Evolutionary conservation across 164 flowering plant species (phyloP).

Genomic region (Nelumbo lutea): DNA sequence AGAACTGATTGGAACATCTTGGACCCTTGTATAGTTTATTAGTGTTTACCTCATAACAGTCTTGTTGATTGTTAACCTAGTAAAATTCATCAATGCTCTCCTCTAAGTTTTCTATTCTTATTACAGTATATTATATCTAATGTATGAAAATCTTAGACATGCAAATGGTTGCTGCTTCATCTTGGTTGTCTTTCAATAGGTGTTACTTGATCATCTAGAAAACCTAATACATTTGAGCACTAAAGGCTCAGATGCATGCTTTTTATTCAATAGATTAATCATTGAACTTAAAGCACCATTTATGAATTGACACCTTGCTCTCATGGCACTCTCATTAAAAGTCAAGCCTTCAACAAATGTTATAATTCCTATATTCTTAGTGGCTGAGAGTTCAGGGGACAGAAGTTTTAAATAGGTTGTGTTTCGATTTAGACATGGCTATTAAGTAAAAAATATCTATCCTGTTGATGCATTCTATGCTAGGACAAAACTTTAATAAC

Average conservation of each 20-base stretch:
- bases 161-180: neutral
- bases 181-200: neutral
- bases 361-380: too few species aligned
- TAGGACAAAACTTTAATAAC: too few species aligned
- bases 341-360: too few species aligned
- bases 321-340: neutral
- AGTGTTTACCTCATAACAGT: constrained; percentile 85
- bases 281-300: neutral
- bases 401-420: too few species aligned
- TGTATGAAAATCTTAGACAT: neutral
- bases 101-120: neutral
- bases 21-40: constrained; percentile 65
- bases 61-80: constrained; percentile 76
- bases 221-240: neutral
- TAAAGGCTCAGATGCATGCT: too few species aligned
- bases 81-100: constrained; percentile 21
- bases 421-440: too few species aligned
- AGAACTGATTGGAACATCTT: constrained; percentile 67
- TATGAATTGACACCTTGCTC: neutral
- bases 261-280: neutral
- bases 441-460: too few species aligned
- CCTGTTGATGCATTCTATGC: too few species aligned
- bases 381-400: too few species aligned
- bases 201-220: neutral
- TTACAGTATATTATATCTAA: neutral